phyloP scores from a whole-genome alignment of 164 flowering plant genomes.

The Santalum album region DNA sequence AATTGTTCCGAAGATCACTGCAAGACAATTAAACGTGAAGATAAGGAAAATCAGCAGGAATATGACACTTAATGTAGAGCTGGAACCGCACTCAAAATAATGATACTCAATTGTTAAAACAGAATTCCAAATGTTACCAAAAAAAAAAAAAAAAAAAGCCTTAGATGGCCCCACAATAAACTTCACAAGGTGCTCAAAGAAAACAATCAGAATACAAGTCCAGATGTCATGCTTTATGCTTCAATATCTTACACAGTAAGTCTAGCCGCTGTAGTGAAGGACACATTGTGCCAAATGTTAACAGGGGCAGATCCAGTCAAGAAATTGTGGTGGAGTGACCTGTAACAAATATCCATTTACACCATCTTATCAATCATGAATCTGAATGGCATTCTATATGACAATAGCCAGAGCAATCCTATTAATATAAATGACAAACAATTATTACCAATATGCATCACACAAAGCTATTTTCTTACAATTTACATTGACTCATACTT shows the following conservation, averaged over 20 bases:
- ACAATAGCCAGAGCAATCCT: too few species aligned
- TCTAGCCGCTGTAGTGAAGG: conserved; percentile 24
- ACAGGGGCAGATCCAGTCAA: conserved; percentile 48
- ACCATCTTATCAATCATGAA: not conserved
- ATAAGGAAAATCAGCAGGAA: conserved; percentile 1
- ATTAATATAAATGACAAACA: too few species aligned
- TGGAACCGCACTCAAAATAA: too few species aligned
- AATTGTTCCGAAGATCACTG: conserved; percentile 75
- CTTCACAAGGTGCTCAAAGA: not conserved
- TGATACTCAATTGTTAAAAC: too few species aligned
- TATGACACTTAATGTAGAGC: too few species aligned
- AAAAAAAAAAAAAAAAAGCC: too few species aligned
- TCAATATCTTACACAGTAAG: conserved; percentile 47
- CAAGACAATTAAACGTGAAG: conserved; percentile 15
- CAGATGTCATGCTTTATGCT: not conserved
- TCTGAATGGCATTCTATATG: too few species aligned
- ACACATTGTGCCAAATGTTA: conserved; percentile 49
- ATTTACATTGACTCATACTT: not conserved
- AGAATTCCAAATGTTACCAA: too few species aligned
- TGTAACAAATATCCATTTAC: conserved; percentile 16
- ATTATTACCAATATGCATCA: too few species aligned
- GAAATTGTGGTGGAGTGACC: conserved; percentile 48
- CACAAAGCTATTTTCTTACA: not conserved
- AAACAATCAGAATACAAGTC: not conserved
- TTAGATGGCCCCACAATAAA: too few species aligned